Evolutionary conservation across 768 basidiomycete genomes (phyloP).

Genomic region (Boletus barrowsii): DNA sequence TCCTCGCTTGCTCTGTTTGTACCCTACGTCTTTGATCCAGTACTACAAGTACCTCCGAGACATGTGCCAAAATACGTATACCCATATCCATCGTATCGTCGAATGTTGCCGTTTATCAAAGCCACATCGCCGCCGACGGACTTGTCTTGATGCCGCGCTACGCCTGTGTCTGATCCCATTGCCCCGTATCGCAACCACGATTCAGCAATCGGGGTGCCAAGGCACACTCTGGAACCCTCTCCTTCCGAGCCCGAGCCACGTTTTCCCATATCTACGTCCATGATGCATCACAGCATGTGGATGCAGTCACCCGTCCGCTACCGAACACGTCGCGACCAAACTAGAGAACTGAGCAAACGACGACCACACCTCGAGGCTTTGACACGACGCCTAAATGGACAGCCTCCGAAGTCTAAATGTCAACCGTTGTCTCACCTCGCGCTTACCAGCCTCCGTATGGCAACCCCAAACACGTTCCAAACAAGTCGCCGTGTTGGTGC

Average conservation of each 20-base stretch:
- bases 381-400: background rate
- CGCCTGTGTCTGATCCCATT: background rate
- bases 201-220: background rate
- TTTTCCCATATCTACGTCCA: background rate
- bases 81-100: background rate
- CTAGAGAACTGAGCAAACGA: background rate
- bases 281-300: constrained; percentile 11
- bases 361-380: constrained; percentile 9
- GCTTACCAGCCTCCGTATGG: background rate
- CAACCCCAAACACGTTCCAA: constrained; percentile 9
- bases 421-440: background rate
- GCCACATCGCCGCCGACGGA: constrained; percentile 11
- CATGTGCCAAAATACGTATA: background rate
- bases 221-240: background rate
- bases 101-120: background rate
- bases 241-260: constrained; percentile 1
- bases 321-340: constrained; percentile 6
- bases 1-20: background rate
- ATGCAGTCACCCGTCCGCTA: constrained; percentile 21
- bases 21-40: constrained; percentile 1
- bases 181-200: background rate
- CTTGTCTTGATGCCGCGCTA: constrained; percentile 1
- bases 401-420: constrained; percentile 14
- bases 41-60: constrained; percentile 1
- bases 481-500: background rate